Conservation (phyloP, 2,329 filamentous ascomycete species). For the Aspergillus ochraceus region DNA sequence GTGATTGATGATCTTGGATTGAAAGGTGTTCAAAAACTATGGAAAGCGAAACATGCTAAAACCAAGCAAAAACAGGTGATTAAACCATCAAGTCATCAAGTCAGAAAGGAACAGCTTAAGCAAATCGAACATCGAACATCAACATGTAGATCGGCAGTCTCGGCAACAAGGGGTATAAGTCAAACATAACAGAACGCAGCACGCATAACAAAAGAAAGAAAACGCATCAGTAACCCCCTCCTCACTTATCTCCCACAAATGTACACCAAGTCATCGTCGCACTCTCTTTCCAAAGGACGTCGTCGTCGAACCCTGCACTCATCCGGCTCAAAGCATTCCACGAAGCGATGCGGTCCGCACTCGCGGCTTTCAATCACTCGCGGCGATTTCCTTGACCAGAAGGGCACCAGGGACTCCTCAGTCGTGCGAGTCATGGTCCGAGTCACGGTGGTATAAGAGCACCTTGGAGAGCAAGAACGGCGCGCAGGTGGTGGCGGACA, state of each 20-base stretch:
- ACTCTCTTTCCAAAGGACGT: conserved; percentile 2
- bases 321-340: conserved; percentile 17
- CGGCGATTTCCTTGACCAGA: background rate
- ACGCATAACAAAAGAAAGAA: background rate
- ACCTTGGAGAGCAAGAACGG: conserved; percentile 4
- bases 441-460: conserved; percentile 16
- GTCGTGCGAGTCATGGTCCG: conserved; percentile 9
- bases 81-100: background rate
- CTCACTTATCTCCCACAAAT: conserved; percentile 12
- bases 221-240: background rate
- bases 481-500: conserved; percentile 1
- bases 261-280: conserved; percentile 16
- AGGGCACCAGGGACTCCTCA: conserved; percentile 12
- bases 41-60: background rate
- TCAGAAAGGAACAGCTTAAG: background rate
- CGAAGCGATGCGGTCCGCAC: conserved; percentile 3
- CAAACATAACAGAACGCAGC: background rate
- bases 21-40: background rate
- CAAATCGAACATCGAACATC: background rate
- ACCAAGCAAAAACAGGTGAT: background rate
- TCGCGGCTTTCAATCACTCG: conserved; percentile 2
- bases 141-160: background rate
- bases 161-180: background rate
- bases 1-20: background rate
- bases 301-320: background rate